Evolutionary conservation across 495 filamentous ascomycete genomes (phyloP).

Genomic region (Umbilicaria muhlenbergii): DNA sequence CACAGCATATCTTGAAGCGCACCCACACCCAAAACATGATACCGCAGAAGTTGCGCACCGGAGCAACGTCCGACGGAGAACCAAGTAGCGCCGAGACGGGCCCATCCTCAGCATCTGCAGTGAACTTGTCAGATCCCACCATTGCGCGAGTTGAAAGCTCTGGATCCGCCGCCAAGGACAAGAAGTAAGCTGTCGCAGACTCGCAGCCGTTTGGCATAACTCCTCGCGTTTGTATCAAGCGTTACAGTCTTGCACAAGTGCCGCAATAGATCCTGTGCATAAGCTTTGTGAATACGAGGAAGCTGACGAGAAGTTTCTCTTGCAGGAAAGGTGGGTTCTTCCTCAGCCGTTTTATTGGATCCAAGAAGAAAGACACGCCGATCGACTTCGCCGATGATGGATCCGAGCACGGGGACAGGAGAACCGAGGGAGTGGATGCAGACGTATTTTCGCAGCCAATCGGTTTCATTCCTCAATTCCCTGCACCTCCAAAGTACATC

Average conservation of each 20-base stretch:
- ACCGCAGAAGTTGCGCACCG: constrained; percentile 46
- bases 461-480: constrained; percentile 76
- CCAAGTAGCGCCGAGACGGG: constrained; percentile 30
- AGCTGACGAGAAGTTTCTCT: constrained; percentile 9
- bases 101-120: constrained; percentile 5
- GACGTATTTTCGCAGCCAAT: constrained; percentile 67
- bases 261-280: neutral
- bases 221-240: constrained; percentile 2
- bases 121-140: constrained; percentile 17
- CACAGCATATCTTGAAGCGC: constrained; percentile 64
- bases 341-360: constrained; percentile 73
- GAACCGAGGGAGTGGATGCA: constrained; percentile 67
- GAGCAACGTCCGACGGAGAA: constrained; percentile 35
- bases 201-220: neutral
- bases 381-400: constrained; percentile 47
- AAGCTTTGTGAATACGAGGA: neutral
- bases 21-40: constrained; percentile 63
- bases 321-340: constrained; percentile 76
- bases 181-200: constrained; percentile 38
- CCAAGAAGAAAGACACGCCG: constrained; percentile 53
- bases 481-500: constrained; percentile 83
- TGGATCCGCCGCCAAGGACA: constrained; percentile 33
- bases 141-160: constrained; percentile 20
- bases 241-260: neutral
- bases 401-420: constrained; percentile 52